Evolutionary conservation across 306 rosid genomes (phyloP).

Genomic region (Morella rubra): DNA sequence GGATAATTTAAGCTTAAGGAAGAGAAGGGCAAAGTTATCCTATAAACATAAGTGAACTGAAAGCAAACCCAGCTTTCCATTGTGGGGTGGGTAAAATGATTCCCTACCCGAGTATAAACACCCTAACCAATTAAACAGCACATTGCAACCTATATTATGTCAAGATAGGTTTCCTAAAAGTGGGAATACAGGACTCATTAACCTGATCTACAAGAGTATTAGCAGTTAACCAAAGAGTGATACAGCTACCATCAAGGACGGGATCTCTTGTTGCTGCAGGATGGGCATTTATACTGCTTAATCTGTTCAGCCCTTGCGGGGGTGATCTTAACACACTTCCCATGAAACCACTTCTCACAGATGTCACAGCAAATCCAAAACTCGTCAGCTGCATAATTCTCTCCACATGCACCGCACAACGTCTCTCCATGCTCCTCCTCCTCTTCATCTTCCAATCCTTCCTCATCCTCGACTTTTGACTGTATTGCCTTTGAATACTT

Average conservation of each 20-base stretch:
- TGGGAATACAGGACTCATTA: constrained; percentile 29
- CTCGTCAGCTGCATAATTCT: constrained; percentile 64
- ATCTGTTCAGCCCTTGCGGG: constrained; percentile 80
- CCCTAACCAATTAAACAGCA: constrained; percentile 28
- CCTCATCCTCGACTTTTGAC: constrained; percentile 49
- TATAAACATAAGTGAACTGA: constrained; percentile 28
- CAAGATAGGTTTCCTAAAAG: constrained; percentile 36
- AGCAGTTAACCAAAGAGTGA: constrained; percentile 37
- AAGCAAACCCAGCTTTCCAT: constrained; percentile 33
- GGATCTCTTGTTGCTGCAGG: constrained; percentile 83
- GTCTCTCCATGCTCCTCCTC: constrained; percentile 80
- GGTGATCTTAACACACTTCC: constrained; percentile 87
- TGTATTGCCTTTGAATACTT: constrained; percentile 43
- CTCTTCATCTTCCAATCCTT: constrained; percentile 60
- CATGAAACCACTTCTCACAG: constrained; percentile 96
- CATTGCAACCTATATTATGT: constrained; percentile 29
- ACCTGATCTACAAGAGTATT: constrained; percentile 45
- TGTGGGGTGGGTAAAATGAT: constrained; percentile 18
- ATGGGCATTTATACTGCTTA: constrained; percentile 86
- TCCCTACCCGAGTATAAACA: constrained; percentile 28
- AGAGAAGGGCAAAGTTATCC: constrained; percentile 15
- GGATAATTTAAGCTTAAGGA: not conserved
- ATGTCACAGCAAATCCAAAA: constrained; percentile 85
- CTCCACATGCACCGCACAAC: constrained; percentile 79
- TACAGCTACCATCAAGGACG: constrained; percentile 40